phyloP scores from a whole-genome alignment of 345 rosid species.

The Isatis tinctoria region DNA sequence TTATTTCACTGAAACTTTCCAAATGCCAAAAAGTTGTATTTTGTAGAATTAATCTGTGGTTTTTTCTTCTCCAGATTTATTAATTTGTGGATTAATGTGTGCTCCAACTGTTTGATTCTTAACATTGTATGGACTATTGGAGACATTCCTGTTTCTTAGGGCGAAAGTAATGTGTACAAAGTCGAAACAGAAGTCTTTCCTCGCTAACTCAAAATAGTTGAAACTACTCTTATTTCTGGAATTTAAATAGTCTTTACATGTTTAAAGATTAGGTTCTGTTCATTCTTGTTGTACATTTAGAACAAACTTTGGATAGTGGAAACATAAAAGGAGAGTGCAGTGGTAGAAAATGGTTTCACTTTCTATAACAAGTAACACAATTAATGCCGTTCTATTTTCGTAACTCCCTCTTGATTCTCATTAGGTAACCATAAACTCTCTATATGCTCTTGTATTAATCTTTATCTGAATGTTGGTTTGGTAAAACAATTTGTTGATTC shows the following conservation, averaged over 20 bases:
- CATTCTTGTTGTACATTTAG: background rate
- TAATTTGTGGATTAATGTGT: background rate
- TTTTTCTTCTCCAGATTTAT: conserved; percentile 6
- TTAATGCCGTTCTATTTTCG: background rate
- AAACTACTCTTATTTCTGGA: background rate
- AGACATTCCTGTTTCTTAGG: background rate
- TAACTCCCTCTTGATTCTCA: background rate
- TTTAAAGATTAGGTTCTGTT: background rate
- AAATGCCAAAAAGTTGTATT: background rate
- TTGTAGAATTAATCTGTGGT: background rate
- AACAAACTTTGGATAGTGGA: background rate
- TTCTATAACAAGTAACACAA: background rate
- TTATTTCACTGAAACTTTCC: background rate
- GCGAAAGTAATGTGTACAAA: background rate
- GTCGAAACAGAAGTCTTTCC: background rate
- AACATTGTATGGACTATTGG: background rate
- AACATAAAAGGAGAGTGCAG: background rate
- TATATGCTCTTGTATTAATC: background rate
- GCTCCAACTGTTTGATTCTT: background rate
- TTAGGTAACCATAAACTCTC: background rate
- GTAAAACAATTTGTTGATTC: background rate
- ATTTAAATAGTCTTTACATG: background rate
- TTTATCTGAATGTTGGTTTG: background rate
- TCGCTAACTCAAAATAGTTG: background rate
- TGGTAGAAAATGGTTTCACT: background rate